Percentiles rank a stretch among this genome's conserved stretches.
These are phyloP conservation scores for Stephanodiscus minutulus DNA, from an alignment of 108 stramenopile genomes.

Conservation along the genomic window DNA sequence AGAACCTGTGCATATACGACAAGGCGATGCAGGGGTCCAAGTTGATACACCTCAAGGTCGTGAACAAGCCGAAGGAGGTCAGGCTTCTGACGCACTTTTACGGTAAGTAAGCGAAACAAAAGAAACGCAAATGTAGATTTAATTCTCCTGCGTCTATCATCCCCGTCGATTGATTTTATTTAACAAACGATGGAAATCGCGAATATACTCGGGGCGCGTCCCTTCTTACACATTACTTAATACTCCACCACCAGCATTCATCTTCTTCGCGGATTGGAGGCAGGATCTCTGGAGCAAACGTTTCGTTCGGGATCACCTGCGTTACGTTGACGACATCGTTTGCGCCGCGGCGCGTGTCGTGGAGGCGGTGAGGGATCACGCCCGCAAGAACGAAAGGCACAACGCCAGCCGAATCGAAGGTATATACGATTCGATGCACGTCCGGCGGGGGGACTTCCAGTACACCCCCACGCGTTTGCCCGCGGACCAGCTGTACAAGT, in stretches of 20 bases:
- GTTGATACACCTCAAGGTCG: constrained; percentile 48
- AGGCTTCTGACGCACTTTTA: constrained; percentile 59
- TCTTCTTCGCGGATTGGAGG: constrained; percentile 70
- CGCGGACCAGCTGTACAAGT: constrained; percentile 46
- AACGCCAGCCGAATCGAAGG: constrained; percentile 52
- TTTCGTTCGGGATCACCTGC: constrained; percentile 56
- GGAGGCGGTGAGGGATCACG: constrained; percentile 47
- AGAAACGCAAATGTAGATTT: not conserved
- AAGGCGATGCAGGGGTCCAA: constrained; percentile 47
- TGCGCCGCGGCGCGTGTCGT: constrained; percentile 64
- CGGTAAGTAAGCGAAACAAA: constrained; percentile 10
- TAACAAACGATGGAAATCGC: too few relatives aligned
- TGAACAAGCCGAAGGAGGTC: constrained; percentile 4
- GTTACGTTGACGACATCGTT: constrained; percentile 55
- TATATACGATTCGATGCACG: constrained; percentile 79
- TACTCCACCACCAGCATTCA: constrained; percentile 43
- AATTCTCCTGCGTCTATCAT: too few relatives aligned
- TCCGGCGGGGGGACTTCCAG: constrained; percentile 79
- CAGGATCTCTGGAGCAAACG: constrained; percentile 64
- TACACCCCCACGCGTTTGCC: constrained; percentile 50
- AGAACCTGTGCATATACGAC: constrained; percentile 54
- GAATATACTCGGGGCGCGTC: too few relatives aligned
- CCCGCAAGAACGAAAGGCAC: constrained; percentile 34
- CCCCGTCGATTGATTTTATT: too few relatives aligned
- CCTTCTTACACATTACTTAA: not conserved